Percentiles rank a stretch among this genome's conserved stretches.
phyloP scores from a whole-genome alignment of 2,329 filamentous ascomycete species.

The Ascochyta koolunga region DNA sequence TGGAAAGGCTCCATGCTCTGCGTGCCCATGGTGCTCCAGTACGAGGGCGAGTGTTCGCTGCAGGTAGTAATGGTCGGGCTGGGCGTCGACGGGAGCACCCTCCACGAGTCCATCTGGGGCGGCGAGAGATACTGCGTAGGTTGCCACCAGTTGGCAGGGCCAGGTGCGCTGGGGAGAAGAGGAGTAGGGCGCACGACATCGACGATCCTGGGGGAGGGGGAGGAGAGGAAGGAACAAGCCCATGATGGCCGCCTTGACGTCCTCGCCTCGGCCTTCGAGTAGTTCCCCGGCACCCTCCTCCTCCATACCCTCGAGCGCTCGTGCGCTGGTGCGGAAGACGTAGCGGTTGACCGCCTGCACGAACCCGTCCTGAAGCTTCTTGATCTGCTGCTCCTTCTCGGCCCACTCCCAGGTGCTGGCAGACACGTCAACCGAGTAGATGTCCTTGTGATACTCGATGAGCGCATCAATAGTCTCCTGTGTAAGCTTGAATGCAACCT shows the following conservation, averaged over 20 bases:
- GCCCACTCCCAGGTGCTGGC: conserved; percentile 93
- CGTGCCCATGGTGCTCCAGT: conserved; percentile 75
- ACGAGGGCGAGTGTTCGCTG: conserved; percentile 71
- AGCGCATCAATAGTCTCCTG: conserved; percentile 91
- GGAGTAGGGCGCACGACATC: conserved; percentile 87
- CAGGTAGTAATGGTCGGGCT: conserved; percentile 72
- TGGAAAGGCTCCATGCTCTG: conserved; percentile 69
- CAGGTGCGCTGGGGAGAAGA: conserved; percentile 81
- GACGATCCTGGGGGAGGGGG: conserved; percentile 85
- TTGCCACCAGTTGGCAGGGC: conserved; percentile 79
- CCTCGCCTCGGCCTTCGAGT: conserved; percentile 86
- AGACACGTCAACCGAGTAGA: conserved; percentile 89
- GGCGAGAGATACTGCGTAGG: conserved; percentile 68
- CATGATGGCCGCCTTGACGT: conserved; percentile 87
- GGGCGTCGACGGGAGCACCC: conserved; percentile 86
- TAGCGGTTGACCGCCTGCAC: conserved; percentile 97
- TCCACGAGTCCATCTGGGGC: conserved; percentile 83
- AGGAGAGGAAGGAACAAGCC: conserved; percentile 84
- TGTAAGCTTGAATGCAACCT: conserved; percentile 97
- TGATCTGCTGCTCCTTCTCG: conserved; percentile 93
- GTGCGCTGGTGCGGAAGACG: conserved; percentile 87
- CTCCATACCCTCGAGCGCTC: conserved; percentile 91
- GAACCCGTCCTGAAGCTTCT: conserved; percentile 97
- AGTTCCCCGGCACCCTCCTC: conserved; percentile 96
- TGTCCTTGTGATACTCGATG: conserved; percentile 94